Base-by-base conservation (phyloP, 441 rosid genomes). In the Erysimum pusillum region DNA sequence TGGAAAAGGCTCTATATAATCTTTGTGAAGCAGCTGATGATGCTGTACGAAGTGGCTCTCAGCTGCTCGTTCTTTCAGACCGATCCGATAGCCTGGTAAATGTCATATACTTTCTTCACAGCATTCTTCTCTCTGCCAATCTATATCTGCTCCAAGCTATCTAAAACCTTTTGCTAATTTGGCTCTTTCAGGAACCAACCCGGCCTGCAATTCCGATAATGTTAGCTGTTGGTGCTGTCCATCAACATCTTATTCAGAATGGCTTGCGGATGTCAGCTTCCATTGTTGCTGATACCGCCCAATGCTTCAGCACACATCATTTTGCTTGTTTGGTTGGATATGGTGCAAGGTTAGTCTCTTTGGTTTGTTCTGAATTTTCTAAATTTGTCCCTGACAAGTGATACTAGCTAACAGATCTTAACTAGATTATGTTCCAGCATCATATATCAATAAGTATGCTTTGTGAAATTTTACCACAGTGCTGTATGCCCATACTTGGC, bases 241-340 rank as follows among this genome's bases (percentile, higher is more conserved):
- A 93, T 85, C 99, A 96, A 79, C 99, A 96, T 90, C 99, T 96
- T 79, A 93, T 96, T 82, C 93, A 93, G 81, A 96, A 96, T 78
- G 98, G 99, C 59, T 79, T 93, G 83, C 84, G 99, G 59, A 92
- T 91, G 97, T 93, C 97, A 66, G 90, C 97, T 82, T 96, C 98
- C 63, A 90, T 96, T 54, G 86, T 96, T 70, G 98, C 96, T 39
- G 98, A 96, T 71, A 96, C 98, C 41, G 98, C 98, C 44, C 99
- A 96, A 80, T 96, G 99, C 84, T 96, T 96, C 85, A 96, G 98
- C 79, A 96, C 99, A 7, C 99, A 96, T 89, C 99, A 96, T 48
- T 96, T 93, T 81, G 98, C 98, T 57, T 93, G 99, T 86, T 80
- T 96, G 82, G 91, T 96, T 71, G 99, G 98, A 82, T 93, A 92